Evolutionary conservation across 2,329 filamentous ascomycete genomes (phyloP).

Genomic region (Trichoderma koningiopsis): DNA sequence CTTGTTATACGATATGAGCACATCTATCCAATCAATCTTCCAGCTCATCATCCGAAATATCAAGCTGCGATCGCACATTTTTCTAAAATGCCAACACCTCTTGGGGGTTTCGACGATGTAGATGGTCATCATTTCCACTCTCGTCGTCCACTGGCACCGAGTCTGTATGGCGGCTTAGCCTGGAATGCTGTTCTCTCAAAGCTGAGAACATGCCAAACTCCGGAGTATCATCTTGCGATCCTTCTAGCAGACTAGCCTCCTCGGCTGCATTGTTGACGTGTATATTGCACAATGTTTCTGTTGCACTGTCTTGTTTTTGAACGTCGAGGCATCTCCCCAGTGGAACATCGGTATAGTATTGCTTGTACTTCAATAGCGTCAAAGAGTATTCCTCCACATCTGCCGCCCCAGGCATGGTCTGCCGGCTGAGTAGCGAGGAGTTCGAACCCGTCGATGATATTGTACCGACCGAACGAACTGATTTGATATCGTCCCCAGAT

Average conservation of each 20-base stretch:
- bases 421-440: slow-evolving; percentile 18
- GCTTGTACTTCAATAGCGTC: slow-evolving; percentile 38
- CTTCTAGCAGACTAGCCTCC: background rate
- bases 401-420: slow-evolving; percentile 9
- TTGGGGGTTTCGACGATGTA: slow-evolving; percentile 28
- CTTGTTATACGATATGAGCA: background rate
- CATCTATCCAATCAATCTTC: slow-evolving; percentile 19
- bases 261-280: background rate
- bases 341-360: slow-evolving; percentile 37
- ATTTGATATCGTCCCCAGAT: slow-evolving; percentile 12
- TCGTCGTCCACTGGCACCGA: background rate
- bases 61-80: slow-evolving; percentile 35
- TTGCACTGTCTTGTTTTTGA: background rate
- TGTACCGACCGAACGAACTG: slow-evolving; percentile 12
- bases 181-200: background rate
- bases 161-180: too few relatives aligned
- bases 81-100: slow-evolving; percentile 40
- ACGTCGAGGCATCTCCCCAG: slow-evolving; percentile 38
- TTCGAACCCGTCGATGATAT: slow-evolving; percentile 12
- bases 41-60: slow-evolving; percentile 39
- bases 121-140: background rate
- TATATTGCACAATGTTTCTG: background rate
- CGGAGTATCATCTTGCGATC: background rate
- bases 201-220: background rate
- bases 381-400: slow-evolving; percentile 39